Conservation (phyloP, 106 monocot species). For the Chionographis japonica region DNA sequence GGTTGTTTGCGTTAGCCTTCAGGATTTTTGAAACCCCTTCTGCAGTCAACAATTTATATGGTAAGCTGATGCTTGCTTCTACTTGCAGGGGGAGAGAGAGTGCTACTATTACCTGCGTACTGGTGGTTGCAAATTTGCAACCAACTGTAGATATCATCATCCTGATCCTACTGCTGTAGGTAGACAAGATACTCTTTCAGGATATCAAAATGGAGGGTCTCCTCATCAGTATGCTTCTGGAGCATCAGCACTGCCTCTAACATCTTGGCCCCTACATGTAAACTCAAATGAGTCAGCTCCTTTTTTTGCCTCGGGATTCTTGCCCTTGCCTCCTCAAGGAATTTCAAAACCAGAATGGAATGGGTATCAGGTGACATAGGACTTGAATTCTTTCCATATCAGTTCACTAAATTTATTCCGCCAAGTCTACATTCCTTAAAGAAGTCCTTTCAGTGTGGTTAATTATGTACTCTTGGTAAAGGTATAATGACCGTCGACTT, state of each 20-base stretch:
- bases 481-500: background rate
- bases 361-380: conserved; percentile 37
- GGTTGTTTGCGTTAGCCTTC: background rate
- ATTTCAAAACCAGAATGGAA: conserved; percentile 28
- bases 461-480: background rate
- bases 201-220: conserved; percentile 7
- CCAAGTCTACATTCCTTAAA: background rate
- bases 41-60: background rate
- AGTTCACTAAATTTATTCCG: background rate
- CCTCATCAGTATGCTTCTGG: conserved; percentile 12
- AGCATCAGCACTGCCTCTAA: background rate
- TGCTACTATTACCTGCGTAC: conserved; percentile 51
- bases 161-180: conserved; percentile 44
- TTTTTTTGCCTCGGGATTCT: conserved; percentile 18
- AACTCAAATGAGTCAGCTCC: conserved; percentile 24
- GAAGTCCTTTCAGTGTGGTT: no score
- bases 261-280: conserved; percentile 16
- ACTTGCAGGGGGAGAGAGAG: conserved; percentile 41
- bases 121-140: conserved; percentile 49
- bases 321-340: conserved; percentile 15
- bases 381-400: no score
- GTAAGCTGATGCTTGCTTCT: background rate
- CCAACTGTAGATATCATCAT: conserved; percentile 52
- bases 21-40: background rate
- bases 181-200: conserved; percentile 9